Evolutionary conservation across 345 rosid genomes (phyloP).

Genomic region (Eucalyptus tenuipes): DNA sequence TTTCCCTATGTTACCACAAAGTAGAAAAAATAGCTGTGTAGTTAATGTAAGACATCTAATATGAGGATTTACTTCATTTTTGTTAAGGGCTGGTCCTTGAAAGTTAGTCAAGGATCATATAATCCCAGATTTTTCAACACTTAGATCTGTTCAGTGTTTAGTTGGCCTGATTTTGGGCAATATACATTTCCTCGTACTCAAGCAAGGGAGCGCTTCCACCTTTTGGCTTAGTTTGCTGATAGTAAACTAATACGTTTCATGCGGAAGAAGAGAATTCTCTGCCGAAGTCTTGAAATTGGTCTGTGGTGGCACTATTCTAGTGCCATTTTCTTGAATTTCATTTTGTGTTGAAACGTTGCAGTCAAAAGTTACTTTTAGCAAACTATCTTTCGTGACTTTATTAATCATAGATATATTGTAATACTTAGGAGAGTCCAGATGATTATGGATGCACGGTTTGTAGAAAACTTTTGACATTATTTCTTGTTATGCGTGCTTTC

Average conservation of each 20-base stretch:
- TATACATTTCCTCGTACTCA: not conserved
- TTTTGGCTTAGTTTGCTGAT: not conserved
- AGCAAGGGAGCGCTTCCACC: not conserved
- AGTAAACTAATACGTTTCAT: not conserved
- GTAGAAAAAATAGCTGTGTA: not conserved
- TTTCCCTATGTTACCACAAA: not conserved
- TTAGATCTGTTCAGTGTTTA: not conserved
- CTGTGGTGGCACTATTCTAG: not conserved
- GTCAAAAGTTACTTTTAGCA: not conserved
- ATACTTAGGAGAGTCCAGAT: not conserved
- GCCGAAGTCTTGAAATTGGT: not conserved
- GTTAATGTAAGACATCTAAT: not conserved
- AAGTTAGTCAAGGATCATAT: not conserved
- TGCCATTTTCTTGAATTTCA: not conserved
- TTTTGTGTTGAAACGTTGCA: not conserved
- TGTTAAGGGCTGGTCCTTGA: not conserved
- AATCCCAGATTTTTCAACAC: not conserved
- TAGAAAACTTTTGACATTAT: not conserved
- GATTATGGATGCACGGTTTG: not conserved
- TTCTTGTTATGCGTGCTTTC: not conserved
- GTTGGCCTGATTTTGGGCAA: not conserved
- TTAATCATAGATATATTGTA: not conserved
- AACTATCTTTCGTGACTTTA: not conserved
- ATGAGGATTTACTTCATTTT: not conserved
- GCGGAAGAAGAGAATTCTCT: not conserved